Conservation (phyloP, 305 asterid species). For the Fraxinus velutina region DNA sequence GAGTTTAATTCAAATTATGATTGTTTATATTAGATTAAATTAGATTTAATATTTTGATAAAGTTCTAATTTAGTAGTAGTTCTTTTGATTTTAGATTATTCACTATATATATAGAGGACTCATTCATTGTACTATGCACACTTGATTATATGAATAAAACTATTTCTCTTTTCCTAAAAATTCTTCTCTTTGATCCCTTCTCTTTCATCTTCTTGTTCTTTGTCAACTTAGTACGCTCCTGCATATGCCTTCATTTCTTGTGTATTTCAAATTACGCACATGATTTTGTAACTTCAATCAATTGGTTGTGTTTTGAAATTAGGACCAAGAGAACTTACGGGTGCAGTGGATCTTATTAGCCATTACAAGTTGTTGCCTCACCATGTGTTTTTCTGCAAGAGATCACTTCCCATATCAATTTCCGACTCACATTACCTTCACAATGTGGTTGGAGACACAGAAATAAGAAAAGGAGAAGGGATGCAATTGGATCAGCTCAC, state of each 20-base stretch:
- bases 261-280: neutral
- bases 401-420: slow-evolving; percentile 17
- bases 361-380: slow-evolving; percentile 26
- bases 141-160: neutral
- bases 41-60: neutral
- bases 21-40: neutral
- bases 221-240: neutral
- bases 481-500: slow-evolving; percentile 28
- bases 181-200: neutral
- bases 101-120: neutral
- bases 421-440: slow-evolving; percentile 26
- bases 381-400: slow-evolving; percentile 29
- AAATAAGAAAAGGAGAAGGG: slow-evolving; percentile 31
- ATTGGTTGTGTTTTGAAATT: slow-evolving; percentile 2
- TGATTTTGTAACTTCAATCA: neutral
- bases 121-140: neutral
- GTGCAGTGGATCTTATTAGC: slow-evolving; percentile 29
- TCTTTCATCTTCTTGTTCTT: neutral
- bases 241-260: neutral
- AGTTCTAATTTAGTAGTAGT: neutral
- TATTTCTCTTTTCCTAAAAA: neutral
- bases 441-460: slow-evolving; percentile 30
- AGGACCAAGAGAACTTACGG: slow-evolving; percentile 31
- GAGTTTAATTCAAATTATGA: neutral
- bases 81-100: neutral